These are phyloP conservation scores for Macrophomina phaseolina DNA, from an alignment of 2,329 filamentous ascomycete genomes.

Conservation along the genomic window DNA sequence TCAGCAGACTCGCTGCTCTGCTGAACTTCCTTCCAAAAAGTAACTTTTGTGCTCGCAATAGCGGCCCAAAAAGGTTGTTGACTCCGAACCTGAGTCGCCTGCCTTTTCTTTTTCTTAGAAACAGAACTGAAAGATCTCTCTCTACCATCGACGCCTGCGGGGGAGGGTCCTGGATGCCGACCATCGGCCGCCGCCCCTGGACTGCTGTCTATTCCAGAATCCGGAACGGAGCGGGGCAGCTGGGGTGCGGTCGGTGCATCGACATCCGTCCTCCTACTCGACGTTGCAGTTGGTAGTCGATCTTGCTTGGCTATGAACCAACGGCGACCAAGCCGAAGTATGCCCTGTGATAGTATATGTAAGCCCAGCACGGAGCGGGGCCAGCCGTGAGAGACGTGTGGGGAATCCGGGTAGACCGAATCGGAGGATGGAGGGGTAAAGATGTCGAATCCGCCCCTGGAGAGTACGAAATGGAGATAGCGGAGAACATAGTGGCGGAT, in stretches of 20 bases:
- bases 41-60: conserved; percentile 93
- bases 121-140: conserved; percentile 60
- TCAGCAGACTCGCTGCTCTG: conserved; percentile 78
- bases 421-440: conserved; percentile 45
- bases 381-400: conserved; percentile 65
- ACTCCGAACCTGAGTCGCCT: conserved; percentile 87
- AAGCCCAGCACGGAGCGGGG: conserved; percentile 72
- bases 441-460: conserved; percentile 48
- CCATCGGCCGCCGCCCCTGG: conserved; percentile 50
- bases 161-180: conserved; percentile 58
- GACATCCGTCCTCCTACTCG: conserved; percentile 59
- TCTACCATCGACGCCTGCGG: conserved; percentile 59
- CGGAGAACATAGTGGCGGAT: conserved; percentile 44
- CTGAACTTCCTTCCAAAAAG: conserved; percentile 81
- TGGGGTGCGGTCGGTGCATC: conserved; percentile 57
- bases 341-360: conserved; percentile 75
- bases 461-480: conserved; percentile 52
- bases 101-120: conserved; percentile 84
- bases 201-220: conserved; percentile 33
- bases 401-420: conserved; percentile 42
- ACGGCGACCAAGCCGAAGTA: conserved; percentile 70
- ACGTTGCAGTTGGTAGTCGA: conserved; percentile 28
- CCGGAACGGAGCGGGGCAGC: conserved; percentile 51
- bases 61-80: conserved; percentile 94
- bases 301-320: conserved; percentile 28